Base-by-base conservation (phyloP, 1,139 yeast species). In the Saccharomyces hybrid region DNA sequence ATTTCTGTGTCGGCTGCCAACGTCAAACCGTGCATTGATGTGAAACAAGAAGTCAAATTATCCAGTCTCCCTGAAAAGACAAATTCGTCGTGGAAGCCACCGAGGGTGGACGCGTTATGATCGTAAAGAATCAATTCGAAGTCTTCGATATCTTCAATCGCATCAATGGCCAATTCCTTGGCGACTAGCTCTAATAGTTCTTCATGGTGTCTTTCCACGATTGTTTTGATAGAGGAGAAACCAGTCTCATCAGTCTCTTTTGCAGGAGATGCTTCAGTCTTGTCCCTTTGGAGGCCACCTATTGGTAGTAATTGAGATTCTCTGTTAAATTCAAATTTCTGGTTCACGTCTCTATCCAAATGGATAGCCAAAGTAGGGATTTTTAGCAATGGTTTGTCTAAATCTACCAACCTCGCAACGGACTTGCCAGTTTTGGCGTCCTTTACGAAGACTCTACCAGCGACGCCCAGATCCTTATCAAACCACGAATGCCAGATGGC, bases 281-380 rank as follows among this genome's bases (percentile, higher is more conserved):
- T 74, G 47, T 74, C 76, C 54, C 74, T 69, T 29, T 75, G 75
- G 55, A 89, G 81, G 0, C 96, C 97, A 2, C 93, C 87, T 67
- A 93, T 85, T 25, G 99, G 99, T 48, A 84, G 75, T 65, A 93
- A 73, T 58, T 93, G 90, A 1, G 90, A 79, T 73, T 93, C 99
- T 67, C 83, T 86, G 73, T 93, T 89, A 73, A 90, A 88, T 67
- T 89, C 96, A 65, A 93, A 88, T 69, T 88, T 88, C 55, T 76
- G 76, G 65, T 84, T 83, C 49, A 83, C 88, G 46, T 82, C 88
- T 60, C 96, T 80, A 65, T 88, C 85, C 61, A 93, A 77, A 71
- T 93, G 99, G 59, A 93, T 91, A 16, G 99, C 99, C 68, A 93
- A 77, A 1, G 97, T 90, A 46, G 98, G 99, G 56, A 93, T 91